These are phyloP conservation scores for Talaromyces sp. DNA, from an alignment of 2,329 filamentous ascomycete genomes.

Conservation along the genomic window DNA sequence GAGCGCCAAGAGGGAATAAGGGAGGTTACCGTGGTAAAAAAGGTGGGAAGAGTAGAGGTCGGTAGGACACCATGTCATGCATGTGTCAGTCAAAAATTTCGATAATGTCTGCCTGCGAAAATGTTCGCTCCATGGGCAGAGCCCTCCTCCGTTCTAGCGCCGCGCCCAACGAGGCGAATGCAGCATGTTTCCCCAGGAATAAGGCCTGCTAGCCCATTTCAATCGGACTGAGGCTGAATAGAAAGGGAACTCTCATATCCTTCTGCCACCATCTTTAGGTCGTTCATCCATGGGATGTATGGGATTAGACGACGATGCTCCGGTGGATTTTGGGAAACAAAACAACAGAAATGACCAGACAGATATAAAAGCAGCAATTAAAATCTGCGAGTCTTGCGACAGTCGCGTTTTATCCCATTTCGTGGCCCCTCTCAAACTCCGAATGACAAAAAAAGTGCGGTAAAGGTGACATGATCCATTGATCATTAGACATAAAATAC, in stretches of 20 bases:
- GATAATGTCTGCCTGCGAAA: not conserved
- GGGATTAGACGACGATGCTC: constrained; percentile 33
- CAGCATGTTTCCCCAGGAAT: constrained; percentile 27
- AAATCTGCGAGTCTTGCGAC: not conserved
- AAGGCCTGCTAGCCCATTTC: constrained; percentile 22
- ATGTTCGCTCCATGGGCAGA: not conserved
- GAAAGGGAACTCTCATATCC: constrained; percentile 19
- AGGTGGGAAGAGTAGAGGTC: constrained; percentile 27
- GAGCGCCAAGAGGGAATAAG: constrained; percentile 26
- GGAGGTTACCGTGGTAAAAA: constrained; percentile 20
- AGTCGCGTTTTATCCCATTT: not conserved
- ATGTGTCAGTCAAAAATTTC: not conserved
- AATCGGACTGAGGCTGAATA: constrained; percentile 22
- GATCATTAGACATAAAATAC: not conserved
- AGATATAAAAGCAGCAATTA: not conserved
- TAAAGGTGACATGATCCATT: not conserved
- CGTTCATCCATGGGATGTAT: constrained; percentile 32
- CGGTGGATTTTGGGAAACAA: constrained; percentile 17
- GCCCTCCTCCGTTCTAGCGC: not conserved
- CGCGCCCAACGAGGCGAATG: not conserved
- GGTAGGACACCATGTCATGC: constrained; percentile 22
- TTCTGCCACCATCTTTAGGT: constrained; percentile 50
- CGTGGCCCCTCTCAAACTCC: not conserved
- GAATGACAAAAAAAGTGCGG: not conserved
- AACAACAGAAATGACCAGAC: not conserved